Evolutionary conservation across 192 early-diverging fungal species (phyloP), one percentile per base, ranked within the genome.

Genomic region (Coemansia sp.): DNA sequence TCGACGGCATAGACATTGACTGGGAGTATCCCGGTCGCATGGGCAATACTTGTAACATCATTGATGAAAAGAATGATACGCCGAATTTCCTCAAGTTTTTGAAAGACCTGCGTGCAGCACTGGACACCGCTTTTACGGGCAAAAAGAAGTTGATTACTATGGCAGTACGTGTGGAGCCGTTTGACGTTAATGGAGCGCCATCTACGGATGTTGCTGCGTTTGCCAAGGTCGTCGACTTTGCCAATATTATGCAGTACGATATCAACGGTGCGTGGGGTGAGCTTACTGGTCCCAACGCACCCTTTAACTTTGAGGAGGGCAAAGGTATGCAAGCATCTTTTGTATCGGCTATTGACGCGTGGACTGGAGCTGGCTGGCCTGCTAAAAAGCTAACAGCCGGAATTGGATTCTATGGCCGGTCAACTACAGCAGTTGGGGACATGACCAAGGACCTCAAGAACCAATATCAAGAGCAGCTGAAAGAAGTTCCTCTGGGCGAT

Each of bases 221-320:
- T 79, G 81, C 82, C 31, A 78, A 83, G 59, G 74, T 84, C n/a
- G 73, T 91, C 16, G 79, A 86, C 67, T 83, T 75, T 39, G 83
- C 89, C 51, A 88, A 88, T 39, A 39, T 92, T 20, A 89, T 90
- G 88, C 74, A 71, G 1, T 89, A 89, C 62, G 88, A 86, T 68
- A 83, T 77, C 37, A 43, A 70, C 34, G 83, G 85, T 18, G 62
- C 72, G 6, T 88, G 87, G 85, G 71, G 66, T 11, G 16, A 69
- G 10, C 59, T 62, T 4, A 86, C 83, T 3, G 80, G 86, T n/a
- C 82, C 86, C 31, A 88, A 88, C 67, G 77, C 87, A 9, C 85
- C 87, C 9, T 68, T 86, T 10, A 53, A 73, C 13, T 62, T 43
- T 36, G 53, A 31, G 1, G 38, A 60, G 14, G 61, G 45, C 4